phyloP scores from a whole-genome alignment of 2,329 filamentous ascomycete genomes.

The Dendrostoma leiphaemia region DNA sequence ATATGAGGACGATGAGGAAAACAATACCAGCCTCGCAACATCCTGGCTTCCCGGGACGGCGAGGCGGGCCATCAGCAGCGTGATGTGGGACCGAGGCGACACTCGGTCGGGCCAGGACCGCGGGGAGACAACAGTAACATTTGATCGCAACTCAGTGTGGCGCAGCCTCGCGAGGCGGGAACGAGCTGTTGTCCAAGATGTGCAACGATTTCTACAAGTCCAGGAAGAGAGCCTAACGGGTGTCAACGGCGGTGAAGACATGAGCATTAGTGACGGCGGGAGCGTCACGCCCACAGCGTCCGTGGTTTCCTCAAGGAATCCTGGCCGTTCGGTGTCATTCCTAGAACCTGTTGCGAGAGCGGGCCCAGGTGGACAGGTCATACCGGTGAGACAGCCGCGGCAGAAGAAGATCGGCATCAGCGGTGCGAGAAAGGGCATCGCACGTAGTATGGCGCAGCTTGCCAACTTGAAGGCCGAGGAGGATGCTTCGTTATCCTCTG shows the following conservation, averaged over 20 bases:
- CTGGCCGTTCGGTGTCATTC: conserved; percentile 28
- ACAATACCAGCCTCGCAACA: conserved; percentile 1
- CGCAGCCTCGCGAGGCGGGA: conserved; percentile 45
- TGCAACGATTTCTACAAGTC: conserved; percentile 47
- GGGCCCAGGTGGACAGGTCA: conserved; percentile 45
- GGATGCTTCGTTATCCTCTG: conserved; percentile 55
- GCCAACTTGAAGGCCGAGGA: conserved; percentile 68
- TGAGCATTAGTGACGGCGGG: conserved; percentile 36
- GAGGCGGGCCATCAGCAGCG: conserved; percentile 29
- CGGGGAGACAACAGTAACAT: conserved; percentile 19
- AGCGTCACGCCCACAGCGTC: conserved; percentile 41
- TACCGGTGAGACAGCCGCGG: conserved; percentile 60
- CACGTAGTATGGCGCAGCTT: conserved; percentile 61
- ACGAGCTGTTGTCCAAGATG: conserved; percentile 42
- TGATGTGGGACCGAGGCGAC: conserved; percentile 35
- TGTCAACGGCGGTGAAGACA: conserved; percentile 31
- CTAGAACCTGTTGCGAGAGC: conserved; percentile 42
- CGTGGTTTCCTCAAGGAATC: conserved; percentile 32
- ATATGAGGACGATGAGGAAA: conserved; percentile 10
- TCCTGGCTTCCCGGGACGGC: conserved; percentile 25
- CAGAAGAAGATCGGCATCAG: conserved; percentile 54
- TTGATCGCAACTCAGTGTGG: conserved; percentile 45
- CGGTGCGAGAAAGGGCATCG: conserved; percentile 63
- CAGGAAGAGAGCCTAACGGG: conserved; percentile 43
- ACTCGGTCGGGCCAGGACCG: conserved; percentile 12